Conservation (phyloP, 495 filamentous ascomycete genomes). For the Tuber melanosporum region DNA sequence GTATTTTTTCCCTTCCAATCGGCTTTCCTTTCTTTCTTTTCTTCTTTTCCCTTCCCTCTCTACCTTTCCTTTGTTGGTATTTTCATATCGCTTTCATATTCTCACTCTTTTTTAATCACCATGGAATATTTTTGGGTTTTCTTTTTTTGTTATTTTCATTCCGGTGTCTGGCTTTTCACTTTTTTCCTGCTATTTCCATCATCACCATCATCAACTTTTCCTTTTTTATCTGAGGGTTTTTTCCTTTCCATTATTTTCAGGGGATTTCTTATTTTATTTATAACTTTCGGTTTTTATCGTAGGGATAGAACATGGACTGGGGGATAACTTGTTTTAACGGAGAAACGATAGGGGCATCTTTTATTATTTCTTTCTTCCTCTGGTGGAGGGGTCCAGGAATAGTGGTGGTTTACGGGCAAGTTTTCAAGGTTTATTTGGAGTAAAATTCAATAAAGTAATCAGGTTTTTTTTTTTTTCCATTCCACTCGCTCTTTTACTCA, state of each 20-base stretch:
- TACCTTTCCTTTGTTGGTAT: slow-evolving; percentile 20
- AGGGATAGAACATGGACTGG: slow-evolving; percentile 5
- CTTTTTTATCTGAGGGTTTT: slow-evolving; percentile 1
- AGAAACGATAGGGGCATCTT: slow-evolving; percentile 2
- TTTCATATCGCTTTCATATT: slow-evolving; percentile 27
- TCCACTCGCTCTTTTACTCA: background rate
- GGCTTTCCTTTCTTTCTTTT: slow-evolving; percentile 16
- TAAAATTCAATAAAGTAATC: slow-evolving; percentile 5
- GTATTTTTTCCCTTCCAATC: slow-evolving; percentile 15
- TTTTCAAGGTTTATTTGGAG: background rate
- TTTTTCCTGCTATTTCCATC: slow-evolving; percentile 9
- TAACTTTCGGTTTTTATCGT: slow-evolving; percentile 4
- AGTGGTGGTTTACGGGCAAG: background rate
- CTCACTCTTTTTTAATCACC: slow-evolving; percentile 26
- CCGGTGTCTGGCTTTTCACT: slow-evolving; percentile 40
- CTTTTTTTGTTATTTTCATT: slow-evolving; percentile 21
- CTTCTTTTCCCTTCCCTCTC: slow-evolving; percentile 24
- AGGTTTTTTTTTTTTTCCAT: background rate
- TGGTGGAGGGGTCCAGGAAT: background rate
- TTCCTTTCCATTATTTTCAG: background rate
- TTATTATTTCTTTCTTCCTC: background rate
- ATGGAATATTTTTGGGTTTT: slow-evolving; percentile 9
- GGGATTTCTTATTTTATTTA: background rate
- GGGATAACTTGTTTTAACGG: slow-evolving; percentile 1
- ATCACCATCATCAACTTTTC: slow-evolving; percentile 4